Conservation (phyloP, 2,329 filamentous ascomycete genomes). For the Tolypocladium sp. region DNA sequence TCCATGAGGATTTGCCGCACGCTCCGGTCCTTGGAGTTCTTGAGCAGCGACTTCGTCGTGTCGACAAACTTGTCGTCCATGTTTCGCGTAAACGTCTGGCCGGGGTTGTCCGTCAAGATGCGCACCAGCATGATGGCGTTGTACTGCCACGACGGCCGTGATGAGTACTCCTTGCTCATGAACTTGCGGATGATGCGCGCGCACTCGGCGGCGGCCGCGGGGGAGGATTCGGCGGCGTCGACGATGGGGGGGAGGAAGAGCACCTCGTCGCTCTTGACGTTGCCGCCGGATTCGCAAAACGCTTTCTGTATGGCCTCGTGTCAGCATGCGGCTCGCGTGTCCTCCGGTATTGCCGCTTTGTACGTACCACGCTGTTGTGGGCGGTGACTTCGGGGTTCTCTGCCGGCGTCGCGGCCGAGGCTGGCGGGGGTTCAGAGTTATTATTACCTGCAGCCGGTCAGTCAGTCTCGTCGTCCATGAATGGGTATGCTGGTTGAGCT, state of each 20-base stretch:
- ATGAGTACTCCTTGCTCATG: conserved; percentile 61
- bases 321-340: conserved; percentile 9
- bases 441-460: conserved; percentile 1
- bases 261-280: conserved; percentile 73
- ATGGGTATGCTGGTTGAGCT: background rate
- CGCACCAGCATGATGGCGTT: conserved; percentile 93
- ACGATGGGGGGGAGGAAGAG: conserved; percentile 89
- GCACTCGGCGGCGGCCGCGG: conserved; percentile 72
- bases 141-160: conserved; percentile 69
- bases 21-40: conserved; percentile 59
- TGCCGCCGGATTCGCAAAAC: conserved; percentile 70
- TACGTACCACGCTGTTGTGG: conserved; percentile 54
- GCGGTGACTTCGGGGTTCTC: conserved; percentile 62
- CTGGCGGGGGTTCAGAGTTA: conserved; percentile 4
- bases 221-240: conserved; percentile 88
- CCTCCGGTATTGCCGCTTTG: background rate
- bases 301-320: conserved; percentile 45
- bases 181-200: conserved; percentile 75
- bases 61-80: conserved; percentile 77
- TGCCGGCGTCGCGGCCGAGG: conserved; percentile 20
- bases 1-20: conserved; percentile 83
- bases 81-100: conserved; percentile 81
- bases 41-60: conserved; percentile 65
- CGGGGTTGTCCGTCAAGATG: conserved; percentile 88
- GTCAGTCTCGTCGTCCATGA: background rate